Evolutionary conservation across 2,329 filamentous ascomycete species (phyloP).

Genomic region (Aspergillus alliaceus): DNA sequence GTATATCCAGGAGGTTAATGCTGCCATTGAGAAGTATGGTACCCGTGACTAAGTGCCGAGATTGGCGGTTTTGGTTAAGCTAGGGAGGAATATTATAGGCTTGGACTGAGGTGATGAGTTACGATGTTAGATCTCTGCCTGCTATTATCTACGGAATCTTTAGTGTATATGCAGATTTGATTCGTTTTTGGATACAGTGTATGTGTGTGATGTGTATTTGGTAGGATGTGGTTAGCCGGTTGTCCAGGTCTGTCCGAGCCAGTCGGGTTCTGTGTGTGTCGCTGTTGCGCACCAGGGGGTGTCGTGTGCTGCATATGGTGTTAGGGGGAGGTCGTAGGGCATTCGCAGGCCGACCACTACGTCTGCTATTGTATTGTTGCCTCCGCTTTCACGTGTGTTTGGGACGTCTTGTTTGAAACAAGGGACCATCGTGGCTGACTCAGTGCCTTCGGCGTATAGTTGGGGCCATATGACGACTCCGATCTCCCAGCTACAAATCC

Average conservation of each 20-base stretch:
- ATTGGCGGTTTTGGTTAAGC: not conserved
- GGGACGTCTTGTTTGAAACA: slow-evolving; percentile 65
- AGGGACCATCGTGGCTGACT: slow-evolving; percentile 61
- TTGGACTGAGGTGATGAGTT: slow-evolving; percentile 3
- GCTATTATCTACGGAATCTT: not conserved
- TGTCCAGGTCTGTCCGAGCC: slow-evolving; percentile 49
- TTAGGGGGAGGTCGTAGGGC: slow-evolving; percentile 78
- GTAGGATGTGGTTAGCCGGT: not conserved
- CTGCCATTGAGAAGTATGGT: slow-evolving; percentile 68
- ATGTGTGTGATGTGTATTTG: not conserved
- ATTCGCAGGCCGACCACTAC: slow-evolving; percentile 68
- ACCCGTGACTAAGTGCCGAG: slow-evolving; percentile 15
- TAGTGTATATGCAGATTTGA: not conserved
- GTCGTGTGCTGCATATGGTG: slow-evolving; percentile 62
- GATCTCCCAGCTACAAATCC: slow-evolving; percentile 78
- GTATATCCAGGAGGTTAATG: slow-evolving; percentile 73
- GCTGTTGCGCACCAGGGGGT: slow-evolving; percentile 74
- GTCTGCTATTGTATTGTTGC: slow-evolving; percentile 4
- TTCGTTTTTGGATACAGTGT: not conserved
- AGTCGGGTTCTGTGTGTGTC: slow-evolving; percentile 59
- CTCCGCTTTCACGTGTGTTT: slow-evolving; percentile 11
- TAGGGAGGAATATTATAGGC: not conserved
- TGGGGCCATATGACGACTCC: slow-evolving; percentile 81
- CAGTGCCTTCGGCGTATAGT: slow-evolving; percentile 38
- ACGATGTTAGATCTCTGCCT: not conserved